These are phyloP conservation scores for Dioscorea cayenensis DNA, from an alignment of 116 monocot genomes.

Conservation along the genomic window DNA sequence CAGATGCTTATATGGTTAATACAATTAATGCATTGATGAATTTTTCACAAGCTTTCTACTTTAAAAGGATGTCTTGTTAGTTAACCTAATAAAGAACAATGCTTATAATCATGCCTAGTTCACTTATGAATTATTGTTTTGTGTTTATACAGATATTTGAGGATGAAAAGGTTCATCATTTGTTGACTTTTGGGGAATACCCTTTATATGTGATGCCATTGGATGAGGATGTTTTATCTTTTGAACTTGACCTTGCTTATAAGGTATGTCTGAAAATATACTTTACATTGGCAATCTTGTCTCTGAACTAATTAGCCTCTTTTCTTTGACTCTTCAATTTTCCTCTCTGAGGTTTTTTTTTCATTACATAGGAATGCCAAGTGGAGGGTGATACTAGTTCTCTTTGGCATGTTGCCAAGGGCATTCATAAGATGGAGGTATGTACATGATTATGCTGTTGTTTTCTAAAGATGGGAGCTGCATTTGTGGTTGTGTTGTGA, in stretches of 20 bases:
- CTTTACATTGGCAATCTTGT: background rate
- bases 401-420: constrained; percentile 97
- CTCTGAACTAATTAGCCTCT: background rate
- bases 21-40: too few relatives aligned
- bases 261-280: constrained; percentile 31
- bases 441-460: background rate
- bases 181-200: constrained; percentile 81
- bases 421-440: constrained; percentile 97
- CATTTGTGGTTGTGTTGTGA: too few relatives aligned
- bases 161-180: constrained; percentile 77
- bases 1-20: too few relatives aligned
- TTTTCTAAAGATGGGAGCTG: too few relatives aligned
- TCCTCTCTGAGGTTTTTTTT: background rate
- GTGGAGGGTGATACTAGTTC: constrained; percentile 96
- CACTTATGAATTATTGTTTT: background rate
- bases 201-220: constrained; percentile 84
- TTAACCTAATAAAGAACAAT: background rate
- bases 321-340: background rate
- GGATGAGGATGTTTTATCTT: constrained; percentile 93
- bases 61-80: background rate
- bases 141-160: constrained; percentile 59
- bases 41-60: too few relatives aligned
- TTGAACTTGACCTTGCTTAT: constrained; percentile 82
- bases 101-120: background rate
- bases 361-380: constrained; percentile 57